These are phyloP conservation scores for Coniochaeta sp. DNA, from an alignment of 2,329 filamentous ascomycete species.

Conservation along the genomic window DNA sequence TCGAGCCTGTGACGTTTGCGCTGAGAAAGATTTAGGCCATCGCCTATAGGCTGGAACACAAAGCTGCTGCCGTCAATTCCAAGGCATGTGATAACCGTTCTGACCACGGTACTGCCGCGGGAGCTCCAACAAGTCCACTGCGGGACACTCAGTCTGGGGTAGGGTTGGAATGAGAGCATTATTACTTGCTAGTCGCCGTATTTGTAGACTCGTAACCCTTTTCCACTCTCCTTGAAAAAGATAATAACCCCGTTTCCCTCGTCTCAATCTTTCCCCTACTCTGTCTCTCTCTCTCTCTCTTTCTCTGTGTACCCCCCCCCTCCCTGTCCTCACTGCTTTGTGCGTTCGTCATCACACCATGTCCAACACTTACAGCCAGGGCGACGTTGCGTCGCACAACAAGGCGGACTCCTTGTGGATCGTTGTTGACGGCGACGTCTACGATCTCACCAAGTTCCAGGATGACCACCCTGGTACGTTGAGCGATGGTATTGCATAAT, in stretches of 20 bases:
- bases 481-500: not conserved
- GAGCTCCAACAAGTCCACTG: not conserved
- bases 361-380: slow-evolving; percentile 78
- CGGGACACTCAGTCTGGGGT: not conserved
- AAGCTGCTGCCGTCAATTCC: not conserved
- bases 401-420: slow-evolving; percentile 82
- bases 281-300: not conserved
- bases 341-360: slow-evolving; percentile 40
- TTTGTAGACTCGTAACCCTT: not conserved
- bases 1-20: not conserved
- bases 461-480: slow-evolving; percentile 72
- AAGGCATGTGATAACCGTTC: slow-evolving; percentile 1
- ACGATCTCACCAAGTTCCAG: slow-evolving; percentile 85
- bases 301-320: not conserved
- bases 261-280: no score
- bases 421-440: slow-evolving; percentile 89
- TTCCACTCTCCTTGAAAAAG: not conserved
- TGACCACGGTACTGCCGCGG: not conserved
- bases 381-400: slow-evolving; percentile 88
- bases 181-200: not conserved
- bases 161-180: not conserved
- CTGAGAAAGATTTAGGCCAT: not conserved
- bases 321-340: not conserved
- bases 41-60: no score
- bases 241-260: not conserved